Evolutionary conservation across 73 alveolate genomes (phyloP), one percentile per base, ranked within the genome.

Genomic region (Paramecium sonneborni): DNA sequence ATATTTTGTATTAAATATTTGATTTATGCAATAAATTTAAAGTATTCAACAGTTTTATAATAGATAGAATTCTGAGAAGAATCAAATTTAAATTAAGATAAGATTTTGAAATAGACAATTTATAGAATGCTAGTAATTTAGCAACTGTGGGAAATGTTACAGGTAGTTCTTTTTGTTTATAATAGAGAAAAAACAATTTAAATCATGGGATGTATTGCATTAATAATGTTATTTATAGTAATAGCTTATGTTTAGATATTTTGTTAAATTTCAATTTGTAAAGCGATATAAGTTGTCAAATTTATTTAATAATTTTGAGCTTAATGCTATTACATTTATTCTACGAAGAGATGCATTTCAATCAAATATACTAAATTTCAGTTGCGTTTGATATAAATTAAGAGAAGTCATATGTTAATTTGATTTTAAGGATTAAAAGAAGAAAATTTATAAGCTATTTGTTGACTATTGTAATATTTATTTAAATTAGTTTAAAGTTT

Each of bases 261-360:
- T 44, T 79, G 30, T 14, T 39, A 8, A 20, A 43, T 24, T 24
- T 46, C 6, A 41, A 79, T 79, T 79, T 44, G 41, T 79, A 41
- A n/a, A 21, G 3, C 44, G 15, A 3, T 79, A 79, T 26, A 79
- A 74, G 15, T 43, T 79, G 37, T 74, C 90, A 30, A 79, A 79
- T 24, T 37, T 79, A 21, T 79, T 79, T 48, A 79, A 39, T 23
- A 79, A 79, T 46, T 79, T 79, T 43, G 90, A 76, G 5, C 90
- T 76, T 10, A 79, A 79, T 79, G 44, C 94, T 26, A 88, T 92
- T 23, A 88, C 94, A 1, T 88, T 43, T 38, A 88, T 69, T 24
- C 37, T 88, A 48, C 94, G 92, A 20, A 92, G 92, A 24, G 94
- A 88, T 21, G 84, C 72, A 26, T 88, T 70, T 67, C 94, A 92